phyloP scores from a whole-genome alignment of 2,329 filamentous ascomycete species.

The Alternaria brassicae region DNA sequence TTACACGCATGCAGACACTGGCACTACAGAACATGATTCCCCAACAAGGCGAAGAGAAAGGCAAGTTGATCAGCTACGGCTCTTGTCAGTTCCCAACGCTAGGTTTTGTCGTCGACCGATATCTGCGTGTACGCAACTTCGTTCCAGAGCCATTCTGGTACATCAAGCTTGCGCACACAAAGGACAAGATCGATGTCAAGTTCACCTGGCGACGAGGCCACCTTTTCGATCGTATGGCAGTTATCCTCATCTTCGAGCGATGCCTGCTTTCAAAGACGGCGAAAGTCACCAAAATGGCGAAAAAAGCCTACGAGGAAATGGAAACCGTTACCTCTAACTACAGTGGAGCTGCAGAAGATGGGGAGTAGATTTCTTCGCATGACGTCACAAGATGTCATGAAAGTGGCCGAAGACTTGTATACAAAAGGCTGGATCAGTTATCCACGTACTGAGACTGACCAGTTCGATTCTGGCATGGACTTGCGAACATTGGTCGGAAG shows the following conservation, averaged over 20 bases:
- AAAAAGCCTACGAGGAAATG: conserved; percentile 94
- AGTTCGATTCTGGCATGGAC: conserved; percentile 90
- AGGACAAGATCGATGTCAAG: conserved; percentile 78
- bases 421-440: conserved; percentile 97
- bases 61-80: conserved; percentile 80
- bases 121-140: conserved; percentile 93
- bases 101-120: conserved; percentile 95
- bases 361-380: conserved; percentile 89
- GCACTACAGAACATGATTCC: conserved; percentile 75
- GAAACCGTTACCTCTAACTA: conserved; percentile 92
- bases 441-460: conserved; percentile 94
- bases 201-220: conserved; percentile 85
- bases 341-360: conserved; percentile 95
- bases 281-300: conserved; percentile 82
- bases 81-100: conserved; percentile 97
- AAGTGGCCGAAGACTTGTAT: conserved; percentile 82
- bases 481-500: conserved; percentile 80
- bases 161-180: conserved; percentile 82
- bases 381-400: conserved; percentile 91
- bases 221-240: conserved; percentile 85
- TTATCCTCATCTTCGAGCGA: conserved; percentile 82
- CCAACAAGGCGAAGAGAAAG: conserved; percentile 65
- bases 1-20: conserved; percentile 85
- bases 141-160: conserved; percentile 91
- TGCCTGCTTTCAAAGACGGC: conserved; percentile 80